phyloP scores from a whole-genome alignment of 768 basidiomycete genomes.

The Mycena latifolia region DNA sequence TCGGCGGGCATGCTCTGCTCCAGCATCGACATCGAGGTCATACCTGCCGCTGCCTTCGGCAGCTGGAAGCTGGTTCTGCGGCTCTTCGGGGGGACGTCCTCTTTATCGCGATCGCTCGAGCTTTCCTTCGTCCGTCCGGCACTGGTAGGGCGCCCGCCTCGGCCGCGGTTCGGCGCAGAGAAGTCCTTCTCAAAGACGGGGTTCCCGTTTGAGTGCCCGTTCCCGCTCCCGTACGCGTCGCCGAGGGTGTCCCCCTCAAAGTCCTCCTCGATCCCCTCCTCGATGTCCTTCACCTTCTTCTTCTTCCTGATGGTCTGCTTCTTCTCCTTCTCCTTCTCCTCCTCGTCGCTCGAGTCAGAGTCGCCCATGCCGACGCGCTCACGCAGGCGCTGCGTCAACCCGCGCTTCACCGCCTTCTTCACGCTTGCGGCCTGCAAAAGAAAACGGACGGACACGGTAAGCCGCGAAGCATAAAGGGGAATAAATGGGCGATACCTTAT shows the following conservation, averaged over 20 bases:
- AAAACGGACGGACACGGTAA: neutral
- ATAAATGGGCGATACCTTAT: slow-evolving; percentile 54
- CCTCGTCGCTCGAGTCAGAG: slow-evolving; percentile 64
- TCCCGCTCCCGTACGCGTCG: slow-evolving; percentile 9
- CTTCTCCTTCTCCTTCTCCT: slow-evolving; percentile 40
- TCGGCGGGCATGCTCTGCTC: slow-evolving; percentile 94
- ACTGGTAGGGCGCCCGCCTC: slow-evolving; percentile 7
- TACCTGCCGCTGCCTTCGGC: slow-evolving; percentile 54
- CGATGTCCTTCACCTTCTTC: slow-evolving; percentile 36
- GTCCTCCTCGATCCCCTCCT: slow-evolving; percentile 35
- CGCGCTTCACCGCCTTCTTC: slow-evolving; percentile 86
- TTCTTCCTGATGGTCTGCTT: slow-evolving; percentile 31
- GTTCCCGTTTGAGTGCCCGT: neutral
- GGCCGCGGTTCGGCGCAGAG: slow-evolving; percentile 17
- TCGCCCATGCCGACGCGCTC: slow-evolving; percentile 82
- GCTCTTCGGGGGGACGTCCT: slow-evolving; percentile 41
- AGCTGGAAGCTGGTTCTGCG: slow-evolving; percentile 53
- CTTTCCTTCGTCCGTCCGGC: slow-evolving; percentile 24
- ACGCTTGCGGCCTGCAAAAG: slow-evolving; percentile 71
- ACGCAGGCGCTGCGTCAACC: slow-evolving; percentile 82
- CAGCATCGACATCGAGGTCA: slow-evolving; percentile 60
- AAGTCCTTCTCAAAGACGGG: too few species aligned
- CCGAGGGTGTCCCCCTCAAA: slow-evolving; percentile 31
- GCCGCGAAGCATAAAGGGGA: neutral
- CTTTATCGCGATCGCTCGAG: slow-evolving; percentile 19